phyloP scores from a whole-genome alignment of 306 rosid genomes.

The Casuarina glauca region DNA sequence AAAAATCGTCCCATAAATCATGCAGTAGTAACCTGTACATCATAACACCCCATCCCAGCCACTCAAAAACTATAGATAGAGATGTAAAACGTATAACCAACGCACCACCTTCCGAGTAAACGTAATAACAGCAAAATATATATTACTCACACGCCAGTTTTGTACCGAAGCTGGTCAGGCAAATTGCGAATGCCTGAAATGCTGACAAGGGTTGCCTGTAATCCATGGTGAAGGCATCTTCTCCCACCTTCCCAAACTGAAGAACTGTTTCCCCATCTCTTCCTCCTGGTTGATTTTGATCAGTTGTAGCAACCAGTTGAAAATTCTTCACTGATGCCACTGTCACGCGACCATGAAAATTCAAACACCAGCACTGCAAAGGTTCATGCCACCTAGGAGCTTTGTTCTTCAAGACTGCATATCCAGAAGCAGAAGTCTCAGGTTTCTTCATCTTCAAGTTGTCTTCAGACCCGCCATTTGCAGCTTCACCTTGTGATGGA shows the following conservation, averaged over 20 bases:
- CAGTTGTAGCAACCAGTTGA: constrained; percentile 80
- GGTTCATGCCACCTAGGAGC: constrained; percentile 98
- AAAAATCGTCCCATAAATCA: constrained; percentile 28
- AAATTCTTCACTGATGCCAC: constrained; percentile 97
- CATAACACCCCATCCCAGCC: constrained; percentile 33
- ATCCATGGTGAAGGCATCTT: constrained; percentile 95
- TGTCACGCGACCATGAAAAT: constrained; percentile 96
- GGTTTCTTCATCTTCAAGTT: constrained; percentile 33
- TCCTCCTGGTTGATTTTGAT: constrained; percentile 84
- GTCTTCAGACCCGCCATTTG: constrained; percentile 31
- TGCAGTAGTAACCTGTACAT: constrained; percentile 51
- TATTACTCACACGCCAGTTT: constrained; percentile 93
- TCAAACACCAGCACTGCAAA: constrained; percentile 98
- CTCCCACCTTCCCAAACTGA: constrained; percentile 96
- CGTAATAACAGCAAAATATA: constrained; percentile 23
- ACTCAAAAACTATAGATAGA: constrained; percentile 19
- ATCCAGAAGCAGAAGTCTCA: constrained; percentile 41
- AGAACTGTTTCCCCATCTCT: constrained; percentile 90
- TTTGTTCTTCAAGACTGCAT: constrained; percentile 78
- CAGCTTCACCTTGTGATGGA: constrained; percentile 48
- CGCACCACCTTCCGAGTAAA: constrained; percentile 33
- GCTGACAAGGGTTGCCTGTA: constrained; percentile 93
- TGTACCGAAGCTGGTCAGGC: constrained; percentile 96
- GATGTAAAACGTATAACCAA: constrained; percentile 27
- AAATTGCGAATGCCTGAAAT: constrained; percentile 95